Conservation (phyloP, 805 yeast genomes). For the Yueomyces sinensis region DNA sequence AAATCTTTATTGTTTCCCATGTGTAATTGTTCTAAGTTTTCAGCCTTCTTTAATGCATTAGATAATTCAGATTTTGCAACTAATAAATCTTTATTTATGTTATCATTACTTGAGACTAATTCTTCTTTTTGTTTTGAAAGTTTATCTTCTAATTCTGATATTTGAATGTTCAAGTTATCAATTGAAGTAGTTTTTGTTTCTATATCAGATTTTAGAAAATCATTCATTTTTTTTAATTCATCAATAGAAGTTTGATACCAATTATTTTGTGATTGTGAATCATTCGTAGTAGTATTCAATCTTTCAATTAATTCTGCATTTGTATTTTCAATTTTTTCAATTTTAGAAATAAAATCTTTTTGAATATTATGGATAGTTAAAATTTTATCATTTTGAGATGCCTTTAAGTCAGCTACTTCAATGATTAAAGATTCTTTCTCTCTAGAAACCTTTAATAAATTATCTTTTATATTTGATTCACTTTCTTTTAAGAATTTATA, state of each 20-base stretch:
- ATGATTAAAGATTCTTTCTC: slow-evolving; percentile 50
- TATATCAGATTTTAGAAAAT: slow-evolving; percentile 29
- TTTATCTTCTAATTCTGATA: slow-evolving; percentile 23
- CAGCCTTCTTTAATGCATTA: slow-evolving; percentile 1
- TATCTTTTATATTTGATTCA: slow-evolving; percentile 38
- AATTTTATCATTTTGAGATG: slow-evolving; percentile 50
- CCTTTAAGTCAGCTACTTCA: slow-evolving; percentile 46
- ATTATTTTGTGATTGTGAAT: slow-evolving; percentile 39
- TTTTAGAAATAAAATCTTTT: slow-evolving; percentile 33
- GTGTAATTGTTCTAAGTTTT: neutral
- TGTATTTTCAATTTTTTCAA: slow-evolving; percentile 32
- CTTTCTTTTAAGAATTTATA: slow-evolving; percentile 34
- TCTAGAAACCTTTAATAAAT: slow-evolving; percentile 36
- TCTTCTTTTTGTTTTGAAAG: slow-evolving; percentile 6
- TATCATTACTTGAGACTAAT: slow-evolving; percentile 3
- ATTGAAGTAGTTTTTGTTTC: slow-evolving; percentile 26
- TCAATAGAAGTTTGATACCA: slow-evolving; percentile 52
- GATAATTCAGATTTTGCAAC: neutral
- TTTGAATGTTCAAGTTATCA: slow-evolving; percentile 28
- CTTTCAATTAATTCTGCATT: slow-evolving; percentile 20
- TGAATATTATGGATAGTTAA: slow-evolving; percentile 35
- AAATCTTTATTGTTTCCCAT: slow-evolving; percentile 35
- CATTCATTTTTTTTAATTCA: slow-evolving; percentile 2
- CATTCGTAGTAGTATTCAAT: slow-evolving; percentile 31
- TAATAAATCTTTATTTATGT: neutral